Percentiles rank a stretch among this genome's conserved stretches.
These are phyloP conservation scores for Boletus rubropictus DNA, from an alignment of 768 basidiomycete species.

Conservation along the genomic window DNA sequence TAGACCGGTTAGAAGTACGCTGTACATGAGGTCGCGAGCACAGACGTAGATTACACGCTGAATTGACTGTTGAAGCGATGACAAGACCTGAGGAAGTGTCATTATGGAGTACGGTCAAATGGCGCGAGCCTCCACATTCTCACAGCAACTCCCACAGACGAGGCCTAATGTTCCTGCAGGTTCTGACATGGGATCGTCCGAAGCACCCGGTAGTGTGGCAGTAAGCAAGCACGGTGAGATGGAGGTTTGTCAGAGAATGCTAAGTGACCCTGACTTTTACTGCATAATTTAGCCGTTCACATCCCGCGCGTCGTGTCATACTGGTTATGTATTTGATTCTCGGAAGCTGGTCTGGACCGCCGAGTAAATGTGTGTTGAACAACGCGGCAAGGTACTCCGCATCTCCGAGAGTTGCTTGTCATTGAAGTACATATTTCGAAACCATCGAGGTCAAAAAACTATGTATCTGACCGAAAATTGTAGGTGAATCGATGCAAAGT, in stretches of 20 bases:
- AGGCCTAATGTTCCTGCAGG: constrained; percentile 1
- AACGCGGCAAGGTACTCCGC: neutral
- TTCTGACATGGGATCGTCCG: constrained; percentile 6
- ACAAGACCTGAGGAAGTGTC: constrained; percentile 2
- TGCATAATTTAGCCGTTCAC: neutral
- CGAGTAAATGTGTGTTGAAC: neutral
- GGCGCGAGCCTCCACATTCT: neutral
- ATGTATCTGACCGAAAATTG: neutral
- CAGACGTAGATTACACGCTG: constrained; percentile 15
- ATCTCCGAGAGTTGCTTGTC: neutral
- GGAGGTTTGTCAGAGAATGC: neutral
- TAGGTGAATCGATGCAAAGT: neutral
- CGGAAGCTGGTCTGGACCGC: neutral
- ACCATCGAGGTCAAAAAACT: neutral
- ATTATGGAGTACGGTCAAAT: neutral
- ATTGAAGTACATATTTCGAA: neutral
- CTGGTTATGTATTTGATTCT: neutral
- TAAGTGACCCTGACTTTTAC: neutral
- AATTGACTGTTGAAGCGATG: constrained; percentile 5
- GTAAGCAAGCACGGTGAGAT: neutral
- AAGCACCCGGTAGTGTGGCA: neutral
- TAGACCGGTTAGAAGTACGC: neutral
- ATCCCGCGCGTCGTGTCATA: neutral
- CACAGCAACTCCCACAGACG: constrained; percentile 16
- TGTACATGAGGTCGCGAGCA: neutral